A percentile compares a stretch with the other conserved stretches of the same genome.
phyloP scores from a whole-genome alignment of 2,329 filamentous ascomycete genomes.

The Coniochaeta pulveracea region DNA sequence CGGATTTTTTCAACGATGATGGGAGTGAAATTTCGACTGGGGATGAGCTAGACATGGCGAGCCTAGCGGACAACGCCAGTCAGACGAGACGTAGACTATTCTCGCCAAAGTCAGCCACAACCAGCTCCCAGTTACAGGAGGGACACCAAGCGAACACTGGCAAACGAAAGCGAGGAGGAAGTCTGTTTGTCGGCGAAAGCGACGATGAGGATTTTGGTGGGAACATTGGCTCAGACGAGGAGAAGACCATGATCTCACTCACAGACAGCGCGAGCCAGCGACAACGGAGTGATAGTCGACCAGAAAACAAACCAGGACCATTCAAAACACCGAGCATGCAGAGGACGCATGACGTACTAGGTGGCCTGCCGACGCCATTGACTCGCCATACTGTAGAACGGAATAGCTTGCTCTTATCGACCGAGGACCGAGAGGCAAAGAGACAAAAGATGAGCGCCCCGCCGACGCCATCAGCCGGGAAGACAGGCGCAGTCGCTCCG shows the following conservation, averaged over 20 bases:
- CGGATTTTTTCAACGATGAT: no score
- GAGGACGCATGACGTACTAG: constrained; percentile 11
- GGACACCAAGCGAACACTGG: no score
- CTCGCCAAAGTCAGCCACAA: no score
- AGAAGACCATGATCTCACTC: constrained; percentile 22
- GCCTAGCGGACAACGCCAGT: constrained; percentile 1
- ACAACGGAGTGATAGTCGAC: neutral
- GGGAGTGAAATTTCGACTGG: constrained; percentile 1
- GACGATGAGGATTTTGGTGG: constrained; percentile 18
- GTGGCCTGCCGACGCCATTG: constrained; percentile 19
- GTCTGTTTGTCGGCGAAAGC: constrained; percentile 13
- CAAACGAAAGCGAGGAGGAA: constrained; percentile 19
- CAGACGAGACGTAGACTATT: constrained; percentile 5
- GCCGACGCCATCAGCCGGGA: neutral
- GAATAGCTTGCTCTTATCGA: constrained; percentile 7
- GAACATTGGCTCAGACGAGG: constrained; percentile 25
- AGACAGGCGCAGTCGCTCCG: neutral
- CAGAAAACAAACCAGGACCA: neutral
- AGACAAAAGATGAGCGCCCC: constrained; percentile 1
- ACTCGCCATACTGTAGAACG: constrained; percentile 3
- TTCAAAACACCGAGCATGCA: constrained; percentile 16
- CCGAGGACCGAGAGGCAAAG: constrained; percentile 7
- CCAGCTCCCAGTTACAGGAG: no score
- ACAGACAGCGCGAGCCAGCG: constrained; percentile 22
- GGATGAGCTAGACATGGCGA: constrained; percentile 1